phyloP scores from a whole-genome alignment of 2,329 filamentous ascomycete genomes.

The Pyrenochaeta sp. region DNA sequence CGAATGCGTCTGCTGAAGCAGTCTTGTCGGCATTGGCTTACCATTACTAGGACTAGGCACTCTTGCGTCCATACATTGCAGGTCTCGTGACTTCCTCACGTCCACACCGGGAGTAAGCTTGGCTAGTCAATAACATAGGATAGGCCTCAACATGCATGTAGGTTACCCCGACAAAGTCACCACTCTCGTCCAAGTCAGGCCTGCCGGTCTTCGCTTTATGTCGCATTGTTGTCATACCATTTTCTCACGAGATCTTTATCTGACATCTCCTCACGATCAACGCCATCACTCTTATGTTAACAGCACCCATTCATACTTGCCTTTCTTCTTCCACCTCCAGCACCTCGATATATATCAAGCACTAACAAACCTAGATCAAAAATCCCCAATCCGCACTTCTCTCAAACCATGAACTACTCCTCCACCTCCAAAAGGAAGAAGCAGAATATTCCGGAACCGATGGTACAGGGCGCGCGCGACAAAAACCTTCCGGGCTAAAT shows the following conservation, averaged over 20 bases:
- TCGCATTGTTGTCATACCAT: not conserved
- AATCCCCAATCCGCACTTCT: constrained; percentile 74
- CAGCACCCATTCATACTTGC: not conserved
- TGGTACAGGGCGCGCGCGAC: constrained; percentile 32
- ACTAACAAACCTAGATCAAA: constrained; percentile 62
- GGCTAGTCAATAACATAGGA: not conserved
- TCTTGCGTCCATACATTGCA: not conserved
- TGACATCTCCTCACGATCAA: too few species aligned
- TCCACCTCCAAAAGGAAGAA: constrained; percentile 44
- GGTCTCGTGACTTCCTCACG: not conserved
- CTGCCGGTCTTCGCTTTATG: not conserved
- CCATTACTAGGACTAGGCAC: not conserved
- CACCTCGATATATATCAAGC: not conserved
- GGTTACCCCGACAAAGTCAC: not conserved
- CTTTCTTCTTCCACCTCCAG: not conserved
- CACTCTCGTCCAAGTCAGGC: not conserved
- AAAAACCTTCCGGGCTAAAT: constrained; percentile 62
- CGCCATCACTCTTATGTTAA: too few species aligned
- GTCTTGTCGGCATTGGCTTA: not conserved
- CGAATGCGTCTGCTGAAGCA: not conserved
- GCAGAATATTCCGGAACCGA: constrained; percentile 46
- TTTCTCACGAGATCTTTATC: too few species aligned
- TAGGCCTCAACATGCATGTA: not conserved
- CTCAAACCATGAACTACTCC: constrained; percentile 76
- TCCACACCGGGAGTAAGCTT: not conserved